Evolutionary conservation across 2,329 filamentous ascomycete genomes (phyloP).

Genomic region (Aurifilum marmelostoma): DNA sequence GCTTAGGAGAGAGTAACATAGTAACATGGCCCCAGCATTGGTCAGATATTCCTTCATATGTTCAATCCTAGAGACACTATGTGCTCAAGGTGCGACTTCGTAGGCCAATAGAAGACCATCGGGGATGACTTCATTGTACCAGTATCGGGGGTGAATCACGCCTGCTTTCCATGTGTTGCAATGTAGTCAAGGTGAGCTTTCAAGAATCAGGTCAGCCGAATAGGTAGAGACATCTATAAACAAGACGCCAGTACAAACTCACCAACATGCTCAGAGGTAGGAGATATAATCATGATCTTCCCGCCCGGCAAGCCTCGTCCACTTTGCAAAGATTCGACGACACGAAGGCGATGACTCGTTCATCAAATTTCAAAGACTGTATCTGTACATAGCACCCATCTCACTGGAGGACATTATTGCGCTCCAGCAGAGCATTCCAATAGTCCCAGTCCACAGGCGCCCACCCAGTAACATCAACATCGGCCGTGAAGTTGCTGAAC

Average conservation of each 20-base stretch:
- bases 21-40: too few species aligned
- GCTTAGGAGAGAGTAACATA: not conserved
- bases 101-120: not conserved
- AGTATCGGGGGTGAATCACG: not conserved
- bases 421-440: conserved; percentile 28
- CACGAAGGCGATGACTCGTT: not conserved
- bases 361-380: not conserved
- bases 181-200: too few species aligned
- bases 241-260: not conserved
- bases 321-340: not conserved
- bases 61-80: not conserved
- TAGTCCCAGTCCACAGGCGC: conserved; percentile 28
- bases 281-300: not conserved
- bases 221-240: not conserved
- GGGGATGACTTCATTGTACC: not conserved
- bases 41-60: not conserved
- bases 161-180: not conserved
- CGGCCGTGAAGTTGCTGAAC: conserved; percentile 23
- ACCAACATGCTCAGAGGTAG: not conserved
- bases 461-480: conserved; percentile 24
- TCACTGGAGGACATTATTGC: conserved; percentile 28
- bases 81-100: not conserved
- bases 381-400: too few species aligned
- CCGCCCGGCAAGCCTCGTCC: not conserved
- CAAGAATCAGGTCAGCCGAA: not conserved